Conservation (phyloP, 371 early-diverging fungal species). For the Circinella umbellata region DNA sequence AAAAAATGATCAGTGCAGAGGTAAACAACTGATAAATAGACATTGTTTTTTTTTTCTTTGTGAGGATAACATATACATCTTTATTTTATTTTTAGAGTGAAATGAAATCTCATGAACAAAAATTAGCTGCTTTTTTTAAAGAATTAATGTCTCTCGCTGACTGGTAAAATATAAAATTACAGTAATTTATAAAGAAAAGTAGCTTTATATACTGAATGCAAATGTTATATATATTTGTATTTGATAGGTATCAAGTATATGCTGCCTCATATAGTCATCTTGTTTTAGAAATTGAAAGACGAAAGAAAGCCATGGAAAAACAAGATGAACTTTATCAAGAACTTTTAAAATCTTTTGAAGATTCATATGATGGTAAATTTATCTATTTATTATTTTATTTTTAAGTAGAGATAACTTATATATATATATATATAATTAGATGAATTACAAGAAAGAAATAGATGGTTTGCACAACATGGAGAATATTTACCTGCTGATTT, state of each 20-base stretch:
- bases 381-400: background rate
- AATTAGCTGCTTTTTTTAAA: slow-evolving; percentile 38
- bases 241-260: slow-evolving; percentile 39
- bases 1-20: slow-evolving; percentile 37
- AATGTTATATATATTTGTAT: background rate
- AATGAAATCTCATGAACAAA: slow-evolving; percentile 36
- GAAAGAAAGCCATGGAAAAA: slow-evolving; percentile 35
- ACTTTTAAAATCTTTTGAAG: slow-evolving; percentile 32
- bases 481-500: slow-evolving; percentile 49
- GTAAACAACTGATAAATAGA: no score
- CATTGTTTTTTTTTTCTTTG: no score
- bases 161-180: slow-evolving; percentile 16
- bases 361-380: slow-evolving; percentile 33
- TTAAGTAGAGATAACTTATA: background rate
- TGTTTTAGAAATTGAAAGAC: slow-evolving; percentile 44
- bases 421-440: slow-evolving; percentile 19
- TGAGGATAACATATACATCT: no score
- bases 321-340: slow-evolving; percentile 34
- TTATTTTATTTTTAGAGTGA: slow-evolving; percentile 16
- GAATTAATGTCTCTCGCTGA: slow-evolving; percentile 39
- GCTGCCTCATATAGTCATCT: slow-evolving; percentile 44
- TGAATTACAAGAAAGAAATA: slow-evolving; percentile 41
- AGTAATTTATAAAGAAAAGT: no score
- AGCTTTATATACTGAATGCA: background rate
- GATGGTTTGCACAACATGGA: slow-evolving; percentile 50